Evolutionary conservation across 805 yeast species (phyloP), one percentile per base, ranked within the genome.

Genomic region (Barnettozyma pratensis): DNA sequence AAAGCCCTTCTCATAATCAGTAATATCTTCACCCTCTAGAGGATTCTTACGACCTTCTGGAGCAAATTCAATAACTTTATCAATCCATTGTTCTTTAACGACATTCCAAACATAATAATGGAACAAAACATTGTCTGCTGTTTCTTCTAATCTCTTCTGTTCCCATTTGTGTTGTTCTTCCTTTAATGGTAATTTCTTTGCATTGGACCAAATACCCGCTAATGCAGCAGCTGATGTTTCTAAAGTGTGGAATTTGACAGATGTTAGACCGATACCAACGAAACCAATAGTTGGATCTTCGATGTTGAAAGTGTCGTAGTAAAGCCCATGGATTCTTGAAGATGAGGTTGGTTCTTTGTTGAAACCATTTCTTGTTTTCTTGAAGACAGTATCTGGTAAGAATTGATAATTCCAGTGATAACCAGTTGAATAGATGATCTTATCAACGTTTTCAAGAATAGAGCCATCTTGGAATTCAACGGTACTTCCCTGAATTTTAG

Each of bases 171-270:
- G 41, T 54, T 76, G 79, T 14, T 68, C 74, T 37, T 66, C 66
- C 25, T 57, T 50, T 0, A 68, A 40, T 1, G 81, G 81, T 14
- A 76, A 58, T n/a, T 48, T n/a, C 37, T 58, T 65, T 27, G 66
- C 64, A n/a, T 67, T 66, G 1, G 78, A 65, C 77, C 80, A 77
- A 5, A 75, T 73, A 19, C 81, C 82, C 9, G 81, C 79, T 42
- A 77, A 63, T 0, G 79, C 80, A 29, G 76, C 71, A 2, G 78
- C 77, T 40, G 69, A 61, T 5, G 72, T 67, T 56, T 77, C 83
- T 43, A 76, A 72, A 9, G 76, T 67, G 42, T 73, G 75, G 65
- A 77, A 77, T 54, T 74, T 73, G 41, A 75, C 54, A 0, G 75
- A 67, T 2, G 78, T 67, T 6, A 71, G 31, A 34, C 55, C 52